Evolutionary conservation across 2,329 filamentous ascomycete species (phyloP).

Genomic region (Colletotrichum horii): DNA sequence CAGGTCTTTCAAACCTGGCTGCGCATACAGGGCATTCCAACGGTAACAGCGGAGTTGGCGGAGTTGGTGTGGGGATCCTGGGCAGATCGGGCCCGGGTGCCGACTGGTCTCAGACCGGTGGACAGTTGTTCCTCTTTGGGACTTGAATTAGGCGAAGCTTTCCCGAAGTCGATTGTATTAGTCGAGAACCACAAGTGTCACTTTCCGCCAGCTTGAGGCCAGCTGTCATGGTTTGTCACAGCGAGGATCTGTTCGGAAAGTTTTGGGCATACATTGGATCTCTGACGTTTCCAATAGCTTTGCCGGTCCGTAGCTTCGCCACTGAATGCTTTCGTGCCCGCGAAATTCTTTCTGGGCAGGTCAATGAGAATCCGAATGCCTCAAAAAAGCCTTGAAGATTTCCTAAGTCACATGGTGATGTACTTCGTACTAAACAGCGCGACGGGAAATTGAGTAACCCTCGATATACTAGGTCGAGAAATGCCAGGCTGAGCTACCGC

Average conservation of each 20-base stretch:
- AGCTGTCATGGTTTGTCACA: background rate
- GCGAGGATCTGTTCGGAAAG: background rate
- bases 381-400: background rate
- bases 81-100: background rate
- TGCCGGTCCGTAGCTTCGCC: background rate
- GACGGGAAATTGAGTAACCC: background rate
- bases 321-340: background rate
- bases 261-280: background rate
- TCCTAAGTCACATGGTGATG: background rate
- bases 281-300: background rate
- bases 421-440: background rate
- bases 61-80: background rate
- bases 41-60: background rate
- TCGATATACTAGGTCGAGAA: background rate
- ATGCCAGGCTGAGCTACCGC: background rate
- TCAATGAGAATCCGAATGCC: background rate
- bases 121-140: background rate
- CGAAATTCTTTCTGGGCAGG: background rate
- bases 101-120: background rate
- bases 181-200: background rate
- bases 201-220: background rate
- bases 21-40: background rate
- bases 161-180: background rate
- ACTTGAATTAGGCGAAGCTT: background rate
- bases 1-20: background rate